Evolutionary conservation across 1,284 basidiomycete genomes (phyloP), one percentile per base, ranked within the genome.

Genomic region (Phellinidium pouzarii): DNA sequence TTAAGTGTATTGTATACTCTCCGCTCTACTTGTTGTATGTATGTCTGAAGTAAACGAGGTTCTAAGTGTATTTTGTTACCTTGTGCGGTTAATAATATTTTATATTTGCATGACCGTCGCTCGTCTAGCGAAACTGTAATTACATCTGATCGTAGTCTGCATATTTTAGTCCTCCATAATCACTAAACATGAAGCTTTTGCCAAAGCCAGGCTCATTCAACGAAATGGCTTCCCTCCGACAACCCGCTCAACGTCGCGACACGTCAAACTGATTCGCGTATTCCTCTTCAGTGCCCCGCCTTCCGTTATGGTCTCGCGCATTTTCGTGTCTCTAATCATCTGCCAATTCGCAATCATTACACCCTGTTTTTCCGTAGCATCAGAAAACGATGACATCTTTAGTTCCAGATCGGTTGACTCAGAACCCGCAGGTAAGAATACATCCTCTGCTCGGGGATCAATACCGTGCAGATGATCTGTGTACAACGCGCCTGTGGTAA

Each of bases 241-340:
- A 12, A 89, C 81, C 61, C 77, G 84, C 56, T 75, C 75, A 4
- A 94, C 88, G 62, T 90, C 88, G 45, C 94, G 77, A 66, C 91
- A 96, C 1, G 93, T 96, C 62, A 96, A 67, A 67, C 91, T 95
- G 51, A 88, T 79, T 61, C 94, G 71, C 26, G 76, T 77, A 5
- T 69, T 69, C 58, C 94, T 73, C 55, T 66, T 65, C 62, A 91
- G 70, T 14, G 65, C 64, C 14, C 75, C 76, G 12, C 79, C 79
- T 23, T 70, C 62, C 37, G 59, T 53, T 40, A 84, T 61, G 9
- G 67, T 69, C 23, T 67, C 65, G 42, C 67, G 65, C 29, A 67
- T 69, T 42, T 61, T 62, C 40, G 70, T 64, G 44, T 67, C 75
- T 44, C 65, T 71, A 50, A 85, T 66, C 61, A 73, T 65, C 53